Percentiles rank a stretch among this genome's conserved stretches.
Conservation (phyloP, 1,284 basidiomycete genomes). For the Tilletia horrida region DNA sequence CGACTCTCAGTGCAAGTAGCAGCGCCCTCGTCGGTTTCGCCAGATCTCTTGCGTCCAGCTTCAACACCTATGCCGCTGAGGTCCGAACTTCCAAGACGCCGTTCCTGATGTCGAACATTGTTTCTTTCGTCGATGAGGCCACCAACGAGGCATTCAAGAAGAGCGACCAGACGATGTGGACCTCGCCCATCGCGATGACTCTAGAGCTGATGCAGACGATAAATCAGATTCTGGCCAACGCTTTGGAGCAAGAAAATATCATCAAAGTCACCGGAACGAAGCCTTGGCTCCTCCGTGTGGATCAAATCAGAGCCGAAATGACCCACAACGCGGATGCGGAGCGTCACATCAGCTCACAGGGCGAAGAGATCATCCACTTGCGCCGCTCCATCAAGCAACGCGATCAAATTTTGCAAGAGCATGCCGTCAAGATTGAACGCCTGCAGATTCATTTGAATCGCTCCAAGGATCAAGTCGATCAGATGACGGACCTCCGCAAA, state of each 20-base stretch:
- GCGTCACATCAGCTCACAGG: conserved; percentile 74
- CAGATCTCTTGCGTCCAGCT: conserved; percentile 29
- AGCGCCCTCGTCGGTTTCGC: conserved; percentile 45
- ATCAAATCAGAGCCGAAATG: conserved; percentile 76
- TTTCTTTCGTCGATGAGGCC: conserved; percentile 32
- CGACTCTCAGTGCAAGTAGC: conserved; percentile 38
- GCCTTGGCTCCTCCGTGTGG: conserved; percentile 84
- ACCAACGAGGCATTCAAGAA: conserved; percentile 35
- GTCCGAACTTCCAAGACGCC: conserved; percentile 33
- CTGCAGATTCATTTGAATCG: conserved; percentile 88
- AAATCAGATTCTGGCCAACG: conserved; percentile 33
- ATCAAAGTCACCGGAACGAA: conserved; percentile 37
- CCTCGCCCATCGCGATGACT: conserved; percentile 28
- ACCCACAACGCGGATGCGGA: conserved; percentile 89
- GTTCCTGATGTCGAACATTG: conserved; percentile 30
- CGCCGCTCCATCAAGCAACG: conserved; percentile 69
- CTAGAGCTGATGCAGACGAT: conserved; percentile 27
- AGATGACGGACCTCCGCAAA: conserved; percentile 73
- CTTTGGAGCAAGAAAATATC: conserved; percentile 46
- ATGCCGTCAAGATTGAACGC: conserved; percentile 84
- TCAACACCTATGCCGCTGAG: conserved; percentile 33
- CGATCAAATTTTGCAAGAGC: conserved; percentile 86
- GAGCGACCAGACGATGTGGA: conserved; percentile 28
- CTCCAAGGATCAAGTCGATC: conserved; percentile 76
- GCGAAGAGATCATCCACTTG: conserved; percentile 83